These are phyloP conservation scores for Didymosphaeria variabile DNA, from an alignment of 2,329 filamentous ascomycete genomes.

Conservation along the genomic window DNA sequence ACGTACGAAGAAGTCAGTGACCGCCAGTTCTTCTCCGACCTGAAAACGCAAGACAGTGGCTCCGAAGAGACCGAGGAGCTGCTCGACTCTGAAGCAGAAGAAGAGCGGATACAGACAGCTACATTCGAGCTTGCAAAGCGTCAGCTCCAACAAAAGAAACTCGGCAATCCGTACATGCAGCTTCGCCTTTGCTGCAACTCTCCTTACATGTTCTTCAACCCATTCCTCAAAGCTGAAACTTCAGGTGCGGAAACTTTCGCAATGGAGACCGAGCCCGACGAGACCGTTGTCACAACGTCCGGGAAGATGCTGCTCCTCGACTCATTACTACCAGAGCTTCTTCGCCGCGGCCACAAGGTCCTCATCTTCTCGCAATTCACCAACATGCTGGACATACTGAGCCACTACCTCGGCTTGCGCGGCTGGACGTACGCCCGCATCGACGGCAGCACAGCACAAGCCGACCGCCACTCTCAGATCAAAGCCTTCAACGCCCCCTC, in stretches of 20 bases:
- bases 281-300: conserved; percentile 83
- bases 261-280: conserved; percentile 69
- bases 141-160: conserved; percentile 88
- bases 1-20: conserved; percentile 79
- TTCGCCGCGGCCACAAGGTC: conserved; percentile 82
- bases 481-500: conserved; percentile 57
- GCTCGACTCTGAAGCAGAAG: conserved; percentile 59
- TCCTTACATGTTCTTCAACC: conserved; percentile 96
- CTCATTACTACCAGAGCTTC: conserved; percentile 78
- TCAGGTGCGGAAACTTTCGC: conserved; percentile 54
- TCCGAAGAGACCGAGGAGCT: conserved; percentile 51
- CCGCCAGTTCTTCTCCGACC: conserved; percentile 80
- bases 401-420: conserved; percentile 85
- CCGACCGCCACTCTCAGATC: conserved; percentile 59
- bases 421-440: conserved; percentile 87
- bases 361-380: conserved; percentile 98
- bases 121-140: conserved; percentile 83
- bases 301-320: conserved; percentile 97
- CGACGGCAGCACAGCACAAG: conserved; percentile 84
- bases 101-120: conserved; percentile 71
- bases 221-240: conserved; percentile 68
- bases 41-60: conserved; percentile 67
- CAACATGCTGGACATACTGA: conserved; percentile 88
- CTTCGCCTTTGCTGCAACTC: conserved; percentile 91
- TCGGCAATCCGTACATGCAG: conserved; percentile 93